These are phyloP conservation scores for Gloeopeniophorella convolvens DNA, from an alignment of 768 basidiomycete species.

Conservation along the genomic window DNA sequence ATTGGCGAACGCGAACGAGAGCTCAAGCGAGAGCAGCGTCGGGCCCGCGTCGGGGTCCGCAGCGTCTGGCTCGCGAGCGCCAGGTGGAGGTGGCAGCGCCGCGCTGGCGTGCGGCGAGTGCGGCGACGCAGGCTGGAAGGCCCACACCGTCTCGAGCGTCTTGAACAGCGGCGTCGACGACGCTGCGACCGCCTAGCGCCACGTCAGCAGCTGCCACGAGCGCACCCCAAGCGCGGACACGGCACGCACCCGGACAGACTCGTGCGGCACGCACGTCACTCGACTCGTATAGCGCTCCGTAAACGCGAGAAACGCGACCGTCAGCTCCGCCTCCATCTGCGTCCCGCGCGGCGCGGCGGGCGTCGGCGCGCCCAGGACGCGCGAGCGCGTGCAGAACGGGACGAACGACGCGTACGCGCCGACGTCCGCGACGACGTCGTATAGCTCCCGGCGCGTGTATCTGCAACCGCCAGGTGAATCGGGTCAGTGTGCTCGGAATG, in stretches of 20 bases:
- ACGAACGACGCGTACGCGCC: constrained; percentile 80
- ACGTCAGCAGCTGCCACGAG: too few relatives aligned
- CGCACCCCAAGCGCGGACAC: too few relatives aligned
- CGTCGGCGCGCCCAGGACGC: constrained; percentile 40
- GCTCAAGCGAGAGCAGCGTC: constrained; percentile 81
- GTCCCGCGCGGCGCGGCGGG: constrained; percentile 25
- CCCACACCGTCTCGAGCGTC: constrained; percentile 64
- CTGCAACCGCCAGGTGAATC: constrained; percentile 38
- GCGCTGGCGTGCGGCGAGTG: constrained; percentile 35
- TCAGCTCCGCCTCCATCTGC: constrained; percentile 77
- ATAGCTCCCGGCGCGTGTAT: constrained; percentile 73
- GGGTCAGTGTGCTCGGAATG: too few relatives aligned
- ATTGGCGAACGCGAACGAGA: constrained; percentile 82
- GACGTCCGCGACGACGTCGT: constrained; percentile 82
- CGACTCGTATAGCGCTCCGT: constrained; percentile 81
- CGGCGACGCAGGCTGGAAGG: constrained; percentile 52
- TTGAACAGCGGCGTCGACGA: constrained; percentile 72
- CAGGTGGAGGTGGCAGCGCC: constrained; percentile 10
- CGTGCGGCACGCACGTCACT: constrained; percentile 73
- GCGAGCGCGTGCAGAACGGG: constrained; percentile 79
- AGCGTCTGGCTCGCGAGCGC: background rate
- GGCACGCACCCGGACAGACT: constrained; percentile 68
- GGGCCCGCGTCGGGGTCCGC: constrained; percentile 34
- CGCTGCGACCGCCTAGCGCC: constrained; percentile 73
- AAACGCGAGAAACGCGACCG: constrained; percentile 83